phyloP scores from a whole-genome alignment of 1,284 basidiomycete species.

The Phenoliferia sp. region DNA sequence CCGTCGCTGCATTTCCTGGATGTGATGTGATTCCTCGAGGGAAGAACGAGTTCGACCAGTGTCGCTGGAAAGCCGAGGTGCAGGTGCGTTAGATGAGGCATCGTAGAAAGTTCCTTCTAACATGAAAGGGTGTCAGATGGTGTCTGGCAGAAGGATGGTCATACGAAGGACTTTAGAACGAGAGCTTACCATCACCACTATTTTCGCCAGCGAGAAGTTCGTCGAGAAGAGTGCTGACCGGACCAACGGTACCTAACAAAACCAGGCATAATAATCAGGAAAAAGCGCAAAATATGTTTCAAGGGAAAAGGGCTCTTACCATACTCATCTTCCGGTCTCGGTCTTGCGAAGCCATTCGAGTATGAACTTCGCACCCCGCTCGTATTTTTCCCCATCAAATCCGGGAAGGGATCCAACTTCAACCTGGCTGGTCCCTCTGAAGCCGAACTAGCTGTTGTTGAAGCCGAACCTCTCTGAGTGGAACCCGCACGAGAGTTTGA shows the following conservation, averaged over 20 bases:
- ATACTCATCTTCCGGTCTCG: neutral
- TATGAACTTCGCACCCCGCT: neutral
- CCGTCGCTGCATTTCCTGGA: slow-evolving; percentile 7
- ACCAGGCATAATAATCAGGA: neutral
- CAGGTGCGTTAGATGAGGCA: slow-evolving; percentile 1
- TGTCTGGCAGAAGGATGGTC: neutral
- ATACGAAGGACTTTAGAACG: neutral
- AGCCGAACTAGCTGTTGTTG: no score
- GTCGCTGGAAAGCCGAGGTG: slow-evolving; percentile 8
- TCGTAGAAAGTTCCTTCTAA: neutral
- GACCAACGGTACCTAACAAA: slow-evolving; percentile 1
- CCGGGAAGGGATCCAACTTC: neutral
- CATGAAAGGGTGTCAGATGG: neutral
- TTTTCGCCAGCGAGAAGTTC: slow-evolving; percentile 19
- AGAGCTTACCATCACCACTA: neutral
- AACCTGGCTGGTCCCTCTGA: neutral
- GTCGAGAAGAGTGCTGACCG: slow-evolving; percentile 2
- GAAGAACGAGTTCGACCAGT: no score
- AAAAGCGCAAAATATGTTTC: no score
- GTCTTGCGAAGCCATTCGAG: neutral
- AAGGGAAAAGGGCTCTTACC: neutral
- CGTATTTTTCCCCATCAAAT: no score
- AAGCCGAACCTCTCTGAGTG: no score
- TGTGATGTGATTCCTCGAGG: slow-evolving; percentile 9
- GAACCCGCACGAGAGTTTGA: no score